phyloP scores from a whole-genome alignment of 192 early-diverging fungal genomes.

The Podila epigama region DNA sequence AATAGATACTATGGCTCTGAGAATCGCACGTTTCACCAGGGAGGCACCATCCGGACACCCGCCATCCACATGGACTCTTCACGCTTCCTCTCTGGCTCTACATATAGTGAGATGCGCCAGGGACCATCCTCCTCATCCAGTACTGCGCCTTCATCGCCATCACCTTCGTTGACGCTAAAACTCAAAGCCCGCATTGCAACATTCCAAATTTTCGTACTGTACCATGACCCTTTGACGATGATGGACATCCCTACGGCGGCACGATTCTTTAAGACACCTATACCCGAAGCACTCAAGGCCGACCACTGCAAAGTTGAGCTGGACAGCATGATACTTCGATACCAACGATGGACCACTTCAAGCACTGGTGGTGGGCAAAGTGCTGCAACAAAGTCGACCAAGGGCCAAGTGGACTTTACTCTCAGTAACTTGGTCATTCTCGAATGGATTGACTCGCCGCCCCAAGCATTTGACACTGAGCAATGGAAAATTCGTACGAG shows the following conservation, averaged over 20 bases:
- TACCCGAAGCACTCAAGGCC: constrained; percentile 20
- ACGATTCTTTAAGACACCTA: constrained; percentile 34
- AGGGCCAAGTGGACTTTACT: constrained; percentile 37
- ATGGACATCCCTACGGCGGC: constrained; percentile 30
- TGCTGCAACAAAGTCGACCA: constrained; percentile 16
- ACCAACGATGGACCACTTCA: constrained; percentile 32
- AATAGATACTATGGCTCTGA: constrained; percentile 1
- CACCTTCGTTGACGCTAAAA: constrained; percentile 27
- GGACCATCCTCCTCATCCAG: not conserved
- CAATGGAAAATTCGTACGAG: constrained; percentile 2
- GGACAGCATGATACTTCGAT: constrained; percentile 35
- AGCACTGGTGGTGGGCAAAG: constrained; percentile 14
- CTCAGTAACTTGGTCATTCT: constrained; percentile 28
- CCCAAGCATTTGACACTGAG: constrained; percentile 6
- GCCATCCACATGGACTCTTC: constrained; percentile 29
- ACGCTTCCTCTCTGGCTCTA: constrained; percentile 25
- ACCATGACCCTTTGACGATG: constrained; percentile 29
- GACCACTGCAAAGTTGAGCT: constrained; percentile 51
- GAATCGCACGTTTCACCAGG: not conserved
- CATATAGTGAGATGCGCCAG: constrained; percentile 12
- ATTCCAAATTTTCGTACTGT: constrained; percentile 52
- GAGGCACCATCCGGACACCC: constrained; percentile 1
- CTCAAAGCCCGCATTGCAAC: constrained; percentile 44
- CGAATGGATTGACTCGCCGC: constrained; percentile 35
- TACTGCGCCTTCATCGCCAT: not conserved